These are phyloP conservation scores for Mycocalia duriaeana DNA, from an alignment of 1,284 basidiomycete genomes.

Conservation along the genomic window DNA sequence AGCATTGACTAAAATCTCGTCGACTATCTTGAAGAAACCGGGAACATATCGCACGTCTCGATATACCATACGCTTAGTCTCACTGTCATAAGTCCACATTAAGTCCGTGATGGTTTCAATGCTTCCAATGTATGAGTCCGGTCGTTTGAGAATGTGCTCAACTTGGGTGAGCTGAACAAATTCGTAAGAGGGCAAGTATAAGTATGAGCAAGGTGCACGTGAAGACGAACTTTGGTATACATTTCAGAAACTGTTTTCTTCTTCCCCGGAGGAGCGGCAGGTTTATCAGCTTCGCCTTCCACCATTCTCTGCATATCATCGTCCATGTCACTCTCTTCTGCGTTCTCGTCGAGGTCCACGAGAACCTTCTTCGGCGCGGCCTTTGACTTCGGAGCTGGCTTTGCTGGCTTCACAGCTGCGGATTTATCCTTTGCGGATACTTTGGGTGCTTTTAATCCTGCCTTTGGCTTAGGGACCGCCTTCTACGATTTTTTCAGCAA, in stretches of 20 bases:
- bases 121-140: conserved; percentile 97
- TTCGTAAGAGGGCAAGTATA: background rate
- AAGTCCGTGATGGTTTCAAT: conserved; percentile 79
- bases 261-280: conserved; percentile 28
- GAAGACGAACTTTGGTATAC: conserved; percentile 83
- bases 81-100: conserved; percentile 90
- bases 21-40: conserved; percentile 99
- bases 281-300: conserved; percentile 35
- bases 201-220: too few species aligned
- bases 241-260: conserved; percentile 90
- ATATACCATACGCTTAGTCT: conserved; percentile 75
- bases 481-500: too few species aligned
- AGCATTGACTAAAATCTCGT: conserved; percentile 98
- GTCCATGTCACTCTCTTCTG: conserved; percentile 37
- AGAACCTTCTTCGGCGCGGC: conserved; percentile 61
- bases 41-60: conserved; percentile 90
- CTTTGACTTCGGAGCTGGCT: conserved; percentile 29
- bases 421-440: conserved; percentile 26
- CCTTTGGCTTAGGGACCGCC: too few species aligned
- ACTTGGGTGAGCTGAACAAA: conserved; percentile 81
- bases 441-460: conserved; percentile 17
- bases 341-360: conserved; percentile 58
- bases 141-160: conserved; percentile 94
- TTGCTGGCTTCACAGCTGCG: conserved; percentile 42
- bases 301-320: conserved; percentile 36